Evolutionary conservation across 169 alveolate genomes (phyloP), one percentile per base, ranked within the genome.

Genomic region (Miamiensis avidus): DNA sequence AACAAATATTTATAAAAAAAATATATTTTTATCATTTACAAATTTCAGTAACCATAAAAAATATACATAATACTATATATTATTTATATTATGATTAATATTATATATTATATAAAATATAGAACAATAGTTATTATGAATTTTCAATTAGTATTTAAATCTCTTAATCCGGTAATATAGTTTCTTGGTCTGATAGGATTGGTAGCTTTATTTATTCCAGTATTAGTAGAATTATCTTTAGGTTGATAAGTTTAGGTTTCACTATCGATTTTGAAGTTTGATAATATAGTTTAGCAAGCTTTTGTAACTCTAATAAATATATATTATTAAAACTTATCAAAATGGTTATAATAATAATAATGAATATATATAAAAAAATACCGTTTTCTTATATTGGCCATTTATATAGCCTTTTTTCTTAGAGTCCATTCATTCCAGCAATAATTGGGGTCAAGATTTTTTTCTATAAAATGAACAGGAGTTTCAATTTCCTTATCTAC

Each of bases 351-450:
- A 49, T 11, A 11, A 11, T 11, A 20, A 49, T 49, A 11, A 11
- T 11, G 4, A 49, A 49, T 11, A 11, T 49, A 49, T 49, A 11
- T 49, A 11, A 11, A 11, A 11, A 11, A 11, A 11, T 78, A 74
- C 79, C 89, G 93, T 82, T 93, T 93, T 90, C 96, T 93, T 31
- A 96, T 96, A 88, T 96, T 92, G 15, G 98, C 98, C 95, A 94
- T 91, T 88, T 96, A 91, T 29, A 96, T 91, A 69, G 98, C 98
- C 89, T 93, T 93, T 90, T 92, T 92, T 78, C 97, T 93, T n/a
- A 96, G 88, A 32, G 93, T 97, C 98, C 98, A 96, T 91, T 96
- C 98, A 83, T 96, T 96, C 97, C 98, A 96, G 79, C 90, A 93
- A 83, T 96, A 96, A 82, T 93, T 93, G 29, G 97, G 96, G 79